phyloP scores from a whole-genome alignment of 345 rosid genomes.

The Gynandropsis gynandra region DNA sequence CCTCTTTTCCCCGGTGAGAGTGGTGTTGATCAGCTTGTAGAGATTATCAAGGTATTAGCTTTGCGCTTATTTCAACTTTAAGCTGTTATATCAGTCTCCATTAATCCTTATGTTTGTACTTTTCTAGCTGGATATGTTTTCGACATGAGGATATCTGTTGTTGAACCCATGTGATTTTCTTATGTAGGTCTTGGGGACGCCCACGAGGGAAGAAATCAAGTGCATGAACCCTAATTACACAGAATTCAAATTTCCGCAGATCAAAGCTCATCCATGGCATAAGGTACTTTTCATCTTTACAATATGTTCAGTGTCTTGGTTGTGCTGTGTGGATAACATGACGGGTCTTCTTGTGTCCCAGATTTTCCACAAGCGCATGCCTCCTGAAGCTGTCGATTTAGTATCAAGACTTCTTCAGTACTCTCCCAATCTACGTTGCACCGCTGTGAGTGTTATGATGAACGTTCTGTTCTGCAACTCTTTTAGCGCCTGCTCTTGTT shows the following conservation, averaged over 20 bases:
- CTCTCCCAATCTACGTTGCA: conserved; percentile 88
- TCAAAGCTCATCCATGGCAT: conserved; percentile 99
- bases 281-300: conserved; percentile 38
- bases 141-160: neutral
- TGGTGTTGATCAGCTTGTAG: conserved; percentile 96
- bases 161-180: neutral
- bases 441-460: conserved; percentile 87
- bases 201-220: conserved; percentile 95
- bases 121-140: neutral
- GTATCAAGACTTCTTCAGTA: conserved; percentile 93
- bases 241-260: conserved; percentile 95
- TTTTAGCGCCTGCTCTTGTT: conserved; percentile 1
- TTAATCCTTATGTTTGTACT: too few species aligned
- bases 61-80: neutral
- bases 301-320: neutral
- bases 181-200: conserved; percentile 88
- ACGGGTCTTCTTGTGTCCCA: conserved; percentile 22
- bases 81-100: too few species aligned
- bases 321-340: neutral
- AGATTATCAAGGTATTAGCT: conserved; percentile 74
- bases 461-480: too few species aligned
- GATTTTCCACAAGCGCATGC: conserved; percentile 96
- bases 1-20: conserved; percentile 97
- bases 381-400: conserved; percentile 95
- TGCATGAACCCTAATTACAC: conserved; percentile 99